phyloP scores from a whole-genome alignment of 805 yeast species.

The Ogataea neopini region DNA sequence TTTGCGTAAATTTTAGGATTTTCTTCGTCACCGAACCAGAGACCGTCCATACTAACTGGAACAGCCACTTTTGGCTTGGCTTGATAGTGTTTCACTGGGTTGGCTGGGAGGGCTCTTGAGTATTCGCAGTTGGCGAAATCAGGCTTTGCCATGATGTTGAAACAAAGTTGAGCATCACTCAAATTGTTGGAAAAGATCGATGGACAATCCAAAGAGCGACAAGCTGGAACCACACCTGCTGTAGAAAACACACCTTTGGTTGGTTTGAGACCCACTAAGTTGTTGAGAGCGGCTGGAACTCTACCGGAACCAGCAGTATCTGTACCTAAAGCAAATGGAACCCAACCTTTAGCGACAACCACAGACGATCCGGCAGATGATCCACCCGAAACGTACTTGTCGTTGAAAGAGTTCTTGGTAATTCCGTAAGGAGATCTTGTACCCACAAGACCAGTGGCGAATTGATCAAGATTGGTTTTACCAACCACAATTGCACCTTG shows the following conservation, averaged over 20 bases:
- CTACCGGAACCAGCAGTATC: slow-evolving; percentile 99
- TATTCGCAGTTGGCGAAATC: slow-evolving; percentile 75
- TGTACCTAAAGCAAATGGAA: slow-evolving; percentile 88
- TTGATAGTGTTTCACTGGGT: slow-evolving; percentile 62
- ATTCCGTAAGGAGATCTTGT: slow-evolving; percentile 93
- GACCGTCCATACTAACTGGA: slow-evolving; percentile 58
- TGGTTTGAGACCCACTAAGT: slow-evolving; percentile 90
- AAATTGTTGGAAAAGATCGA: slow-evolving; percentile 79
- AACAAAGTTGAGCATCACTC: slow-evolving; percentile 79
- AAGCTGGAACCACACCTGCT: slow-evolving; percentile 95
- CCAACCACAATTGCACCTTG: slow-evolving; percentile 94
- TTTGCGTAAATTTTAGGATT: slow-evolving; percentile 68
- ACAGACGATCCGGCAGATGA: slow-evolving; percentile 96
- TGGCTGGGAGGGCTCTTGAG: slow-evolving; percentile 71
- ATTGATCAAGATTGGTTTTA: slow-evolving; percentile 93
- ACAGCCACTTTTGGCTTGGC: slow-evolving; percentile 68
- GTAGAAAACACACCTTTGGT: slow-evolving; percentile 86
- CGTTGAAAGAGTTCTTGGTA: slow-evolving; percentile 76
- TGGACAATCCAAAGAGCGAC: slow-evolving; percentile 91
- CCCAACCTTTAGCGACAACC: slow-evolving; percentile 86
- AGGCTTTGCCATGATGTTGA: slow-evolving; percentile 67
- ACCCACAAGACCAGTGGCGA: slow-evolving; percentile 97
- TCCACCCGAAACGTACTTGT: slow-evolving; percentile 87
- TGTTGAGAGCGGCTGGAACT: slow-evolving; percentile 95
- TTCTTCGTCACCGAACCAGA: slow-evolving; percentile 79